These are phyloP conservation scores for Aspergillus pseudoterreus DNA, from an alignment of 2,329 filamentous ascomycete genomes.

Conservation along the genomic window DNA sequence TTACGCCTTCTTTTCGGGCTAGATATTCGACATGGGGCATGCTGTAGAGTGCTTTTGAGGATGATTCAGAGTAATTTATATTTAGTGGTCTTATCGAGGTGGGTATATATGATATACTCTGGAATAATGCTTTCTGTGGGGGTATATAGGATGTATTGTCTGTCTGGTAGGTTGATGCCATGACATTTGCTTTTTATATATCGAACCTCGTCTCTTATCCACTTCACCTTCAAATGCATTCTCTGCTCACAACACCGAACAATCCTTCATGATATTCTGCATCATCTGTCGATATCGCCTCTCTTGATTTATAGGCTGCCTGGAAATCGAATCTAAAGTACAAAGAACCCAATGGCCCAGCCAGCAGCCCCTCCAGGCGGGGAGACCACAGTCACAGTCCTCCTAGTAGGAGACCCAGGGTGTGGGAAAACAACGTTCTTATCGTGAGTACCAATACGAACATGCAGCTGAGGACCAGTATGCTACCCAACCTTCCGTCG, in stretches of 20 bases:
- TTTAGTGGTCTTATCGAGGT: neutral
- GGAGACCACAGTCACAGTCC: constrained; percentile 36
- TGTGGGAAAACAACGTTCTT: constrained; percentile 63
- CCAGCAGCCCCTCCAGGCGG: constrained; percentile 1
- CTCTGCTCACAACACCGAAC: neutral
- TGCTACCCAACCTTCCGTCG: neutral
- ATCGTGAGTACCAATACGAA: constrained; percentile 46
- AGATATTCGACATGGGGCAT: neutral
- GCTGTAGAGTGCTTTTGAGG: neutral
- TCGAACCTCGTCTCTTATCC: neutral
- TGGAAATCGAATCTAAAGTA: no score
- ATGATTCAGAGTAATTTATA: neutral
- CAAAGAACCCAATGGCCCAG: constrained; percentile 6
- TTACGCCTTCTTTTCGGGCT: neutral
- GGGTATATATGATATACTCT: neutral
- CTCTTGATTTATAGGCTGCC: neutral
- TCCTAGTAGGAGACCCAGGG: constrained; percentile 57
- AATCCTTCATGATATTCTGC: neutral
- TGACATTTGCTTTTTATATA: neutral
- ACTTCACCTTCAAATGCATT: neutral
- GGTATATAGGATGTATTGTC: no score
- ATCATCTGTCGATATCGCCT: neutral
- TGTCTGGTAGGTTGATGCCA: neutral
- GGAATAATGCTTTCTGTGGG: neutral
- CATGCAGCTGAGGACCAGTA: neutral